Conservation (phyloP, 2,329 filamentous ascomycete species). For the Zymoseptoria ardabiliae region DNA sequence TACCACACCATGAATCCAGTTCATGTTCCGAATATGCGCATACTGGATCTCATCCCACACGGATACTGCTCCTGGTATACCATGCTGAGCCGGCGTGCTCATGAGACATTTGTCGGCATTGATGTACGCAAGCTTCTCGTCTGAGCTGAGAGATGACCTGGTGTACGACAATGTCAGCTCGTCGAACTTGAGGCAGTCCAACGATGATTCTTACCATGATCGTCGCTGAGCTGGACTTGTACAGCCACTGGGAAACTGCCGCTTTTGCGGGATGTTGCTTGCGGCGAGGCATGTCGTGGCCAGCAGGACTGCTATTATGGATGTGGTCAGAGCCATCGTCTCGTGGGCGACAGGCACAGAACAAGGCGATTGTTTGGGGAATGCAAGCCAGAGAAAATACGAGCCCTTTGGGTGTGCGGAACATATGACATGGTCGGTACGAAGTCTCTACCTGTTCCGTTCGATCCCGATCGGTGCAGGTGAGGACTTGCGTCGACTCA, state of each 20-base stretch:
- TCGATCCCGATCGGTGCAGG: not conserved
- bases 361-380: not conserved
- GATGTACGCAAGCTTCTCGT: slow-evolving; percentile 13
- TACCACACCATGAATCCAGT: slow-evolving; percentile 18
- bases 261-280: not conserved
- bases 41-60: slow-evolving; percentile 20
- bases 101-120: slow-evolving; percentile 15
- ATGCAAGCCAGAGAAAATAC: not conserved
- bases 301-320: not conserved
- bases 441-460: not conserved
- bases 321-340: not conserved
- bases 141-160: slow-evolving; percentile 12
- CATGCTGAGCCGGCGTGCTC: slow-evolving; percentile 13
- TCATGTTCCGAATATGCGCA: slow-evolving; percentile 16
- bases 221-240: slow-evolving; percentile 5
- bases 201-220: slow-evolving; percentile 8
- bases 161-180: not conserved
- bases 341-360: not conserved
- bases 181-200: not conserved
- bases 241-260: not conserved
- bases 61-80: slow-evolving; percentile 12
- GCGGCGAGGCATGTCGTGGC: not conserved
- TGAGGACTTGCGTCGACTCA: not conserved
- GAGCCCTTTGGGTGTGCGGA: not conserved
- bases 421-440: not conserved